Evolutionary conservation across 805 yeast genomes (phyloP).

Genomic region (Vanderwaltozyma verrucispora): DNA sequence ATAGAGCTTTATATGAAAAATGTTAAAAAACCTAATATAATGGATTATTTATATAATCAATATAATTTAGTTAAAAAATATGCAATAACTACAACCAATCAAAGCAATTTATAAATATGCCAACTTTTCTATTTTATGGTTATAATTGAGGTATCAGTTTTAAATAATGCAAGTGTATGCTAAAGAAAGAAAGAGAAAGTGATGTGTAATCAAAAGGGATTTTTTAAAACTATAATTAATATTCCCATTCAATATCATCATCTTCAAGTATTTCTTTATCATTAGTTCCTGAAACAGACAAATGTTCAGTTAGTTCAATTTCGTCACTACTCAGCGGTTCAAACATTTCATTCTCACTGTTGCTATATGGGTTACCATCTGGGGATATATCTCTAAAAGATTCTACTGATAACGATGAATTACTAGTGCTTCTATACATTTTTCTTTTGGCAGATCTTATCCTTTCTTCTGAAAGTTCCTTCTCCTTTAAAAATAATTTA

Average conservation of each 20-base stretch:
- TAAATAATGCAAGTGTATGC: not conserved
- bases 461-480: not conserved
- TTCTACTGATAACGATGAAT: not conserved
- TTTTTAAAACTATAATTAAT: no score
- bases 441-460: not conserved
- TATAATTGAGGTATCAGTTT: no score
- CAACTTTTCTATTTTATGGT: no score
- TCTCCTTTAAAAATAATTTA: not conserved
- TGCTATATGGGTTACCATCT: not conserved
- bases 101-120: no score
- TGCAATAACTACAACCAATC: no score
- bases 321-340: no score
- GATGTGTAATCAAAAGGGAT: no score
- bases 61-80: no score
- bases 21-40: no score
- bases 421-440: not conserved
- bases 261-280: not conserved
- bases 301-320: not conserved
- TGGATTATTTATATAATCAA: no score
- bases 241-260: conserved; percentile 1
- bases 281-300: not conserved
- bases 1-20: no score
- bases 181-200: no score
- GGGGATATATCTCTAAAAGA: not conserved
- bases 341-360: not conserved